Base-by-base conservation (phyloP, 2,329 filamentous ascomycete genomes). In the Elsinoe arachidis region DNA sequence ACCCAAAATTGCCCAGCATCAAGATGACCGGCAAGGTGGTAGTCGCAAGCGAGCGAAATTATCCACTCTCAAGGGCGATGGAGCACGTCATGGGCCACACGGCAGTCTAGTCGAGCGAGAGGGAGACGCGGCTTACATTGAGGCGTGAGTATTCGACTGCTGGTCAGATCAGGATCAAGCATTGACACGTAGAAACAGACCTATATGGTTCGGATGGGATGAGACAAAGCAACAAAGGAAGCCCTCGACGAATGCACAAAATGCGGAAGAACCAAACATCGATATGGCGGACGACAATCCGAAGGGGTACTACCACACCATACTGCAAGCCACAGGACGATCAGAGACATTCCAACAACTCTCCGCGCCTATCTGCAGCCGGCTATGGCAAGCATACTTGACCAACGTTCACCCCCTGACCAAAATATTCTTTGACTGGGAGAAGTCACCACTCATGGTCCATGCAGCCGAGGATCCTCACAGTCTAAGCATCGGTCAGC, bases 351-450 rank as follows among this genome's bases (percentile, higher is more conserved):
- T 56, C 5, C 15, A 37, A 37, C 15, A 17, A 7, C 21, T 55
- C 3, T 11, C 19, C 56, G 21, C 23, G 17, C 23, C 30, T 15
- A 33, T 56, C 21, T 26, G 17, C 5, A 17, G 35, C 19, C 49
- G 34, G n/a, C 37, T 59, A 2, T 59, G 58, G 58, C 46, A 56
- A 17, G 53, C 33, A 9, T 59, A 56, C 17, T 35, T 54, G 17
- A 15, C 44, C 3, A 56, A 57, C 12, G 54, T 55, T 9, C 49
- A 59, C 19, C 58, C 58, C 3, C 33, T 59, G 19, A 47, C 49
- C 12, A 59, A 57, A n/a, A 44, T 59, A 2, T 55, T 56, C 21
- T 44, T 59, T 34, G 55, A 44, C 11, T 59, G 35, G 35, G 47
- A 26, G 12, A 39, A 57, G 34, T 12, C 33, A n/a, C 9, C 51